Base-by-base conservation (phyloP, 495 filamentous ascomycete species). In the Aspergillus cristatus region DNA sequence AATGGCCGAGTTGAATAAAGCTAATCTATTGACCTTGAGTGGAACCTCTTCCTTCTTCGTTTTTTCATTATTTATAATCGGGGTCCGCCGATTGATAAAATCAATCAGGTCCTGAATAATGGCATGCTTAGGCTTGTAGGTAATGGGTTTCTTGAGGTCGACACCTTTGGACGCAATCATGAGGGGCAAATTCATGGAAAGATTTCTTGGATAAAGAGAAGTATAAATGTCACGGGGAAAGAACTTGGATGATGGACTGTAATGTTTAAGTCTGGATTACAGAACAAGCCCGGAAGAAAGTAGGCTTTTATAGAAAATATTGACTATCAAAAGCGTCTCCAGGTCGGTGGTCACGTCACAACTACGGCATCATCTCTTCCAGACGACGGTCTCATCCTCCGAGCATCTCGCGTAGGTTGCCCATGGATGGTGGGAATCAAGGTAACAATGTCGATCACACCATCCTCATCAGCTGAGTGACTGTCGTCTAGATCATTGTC, bases 91-190 rank as follows among this genome's bases (percentile, higher is more conserved):
- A 37, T 26, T 28, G 35, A 37, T 37, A 15, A 28, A 37, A 17
- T 37, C 35, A 5, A 14, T 37, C 4, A 37, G 35, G 24, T 37
- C 35, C 3, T 22, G 35, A 26, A 37, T 22, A n/a, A 37, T 16
- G 24, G 35, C 20, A 3, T 37, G 18, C 25, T 29, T 28, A 12
- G 35, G 20, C 7, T 16, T 37, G 35, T 37, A 37, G 24, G 24
- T 26, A 26, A 26, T 26, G 6, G 24, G 24, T 6, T 26, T 26
- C 24, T 26, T 11, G 24, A 26, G 11, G 11, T 26, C 24, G 24
- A 6, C 24, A 11, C 11, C 11, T 6, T 26, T 26, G 24, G 24
- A 26, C 24, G 24, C 24, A 26, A 6, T 26, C 24, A 26, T 26
- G 24, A 26, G 6, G 24, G 24, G 24, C 24, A 26, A 26, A 26